These are phyloP conservation scores for Echinochloa phyllopogon DNA, from an alignment of 176 grass and related monocot species.

Conservation along the genomic window DNA sequence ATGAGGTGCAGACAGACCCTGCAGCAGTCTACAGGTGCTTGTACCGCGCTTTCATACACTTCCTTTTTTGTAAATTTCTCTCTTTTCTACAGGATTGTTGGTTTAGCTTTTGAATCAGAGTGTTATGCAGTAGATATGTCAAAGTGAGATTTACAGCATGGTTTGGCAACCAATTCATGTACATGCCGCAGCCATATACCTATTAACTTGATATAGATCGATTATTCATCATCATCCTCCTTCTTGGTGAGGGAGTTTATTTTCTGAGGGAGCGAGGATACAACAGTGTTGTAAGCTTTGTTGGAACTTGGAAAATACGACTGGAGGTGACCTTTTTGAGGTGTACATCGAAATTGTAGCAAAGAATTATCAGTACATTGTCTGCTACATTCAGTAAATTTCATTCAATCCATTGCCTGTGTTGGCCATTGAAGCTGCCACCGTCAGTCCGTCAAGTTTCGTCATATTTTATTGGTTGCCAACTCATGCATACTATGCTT, in stretches of 20 bases:
- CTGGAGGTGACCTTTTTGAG: too few species aligned
- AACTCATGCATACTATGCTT: too few species aligned
- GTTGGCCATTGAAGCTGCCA: background rate
- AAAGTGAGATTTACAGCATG: background rate
- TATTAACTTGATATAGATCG: background rate
- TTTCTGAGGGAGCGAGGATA: too few species aligned
- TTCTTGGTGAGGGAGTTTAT: too few species aligned
- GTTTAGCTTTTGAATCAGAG: background rate
- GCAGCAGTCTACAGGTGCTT: background rate
- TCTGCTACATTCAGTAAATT: background rate
- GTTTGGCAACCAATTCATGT: slow-evolving; percentile 19
- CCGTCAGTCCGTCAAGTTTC: background rate
- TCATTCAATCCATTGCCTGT: background rate
- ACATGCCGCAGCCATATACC: slow-evolving; percentile 16
- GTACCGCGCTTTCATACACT: background rate
- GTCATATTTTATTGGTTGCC: background rate
- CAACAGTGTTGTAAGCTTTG: too few species aligned
- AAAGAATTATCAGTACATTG: background rate
- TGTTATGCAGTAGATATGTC: slow-evolving; percentile 14
- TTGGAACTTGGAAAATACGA: too few species aligned
- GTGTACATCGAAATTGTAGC: too few species aligned
- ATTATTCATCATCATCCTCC: background rate
- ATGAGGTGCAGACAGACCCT: slow-evolving; percentile 14
- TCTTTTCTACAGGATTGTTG: background rate
- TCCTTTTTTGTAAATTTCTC: background rate